These are phyloP conservation scores for Fusarium sulawesiense DNA, from an alignment of 2,329 filamentous ascomycete species.

Conservation along the genomic window DNA sequence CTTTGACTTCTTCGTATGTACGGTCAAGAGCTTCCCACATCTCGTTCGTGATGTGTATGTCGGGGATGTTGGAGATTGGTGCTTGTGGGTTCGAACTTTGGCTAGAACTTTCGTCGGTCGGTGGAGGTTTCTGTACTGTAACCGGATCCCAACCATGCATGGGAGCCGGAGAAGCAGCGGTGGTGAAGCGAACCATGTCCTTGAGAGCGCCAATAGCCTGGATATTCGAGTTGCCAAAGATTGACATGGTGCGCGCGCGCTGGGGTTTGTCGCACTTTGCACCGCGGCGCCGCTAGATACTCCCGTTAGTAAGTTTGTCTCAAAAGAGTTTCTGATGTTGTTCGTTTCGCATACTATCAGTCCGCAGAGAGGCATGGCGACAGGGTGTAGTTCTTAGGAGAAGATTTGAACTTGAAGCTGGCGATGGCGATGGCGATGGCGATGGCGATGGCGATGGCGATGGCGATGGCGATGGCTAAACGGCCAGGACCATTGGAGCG, in stretches of 20 bases:
- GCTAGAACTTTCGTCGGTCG: conserved; percentile 44
- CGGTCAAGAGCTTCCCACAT: conserved; percentile 61
- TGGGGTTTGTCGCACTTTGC: conserved; percentile 40
- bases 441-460: conserved; percentile 39
- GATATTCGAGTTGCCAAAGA: conserved; percentile 53
- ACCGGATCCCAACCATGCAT: conserved; percentile 37
- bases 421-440: conserved; percentile 35
- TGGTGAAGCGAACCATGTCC: conserved; percentile 50
- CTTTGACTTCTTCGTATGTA: conserved; percentile 61
- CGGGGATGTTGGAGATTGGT: conserved; percentile 43
- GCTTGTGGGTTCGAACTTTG: conserved; percentile 34
- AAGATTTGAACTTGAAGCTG: conserved; percentile 30
- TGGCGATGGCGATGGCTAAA: conserved; percentile 29
- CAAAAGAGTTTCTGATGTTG: neutral
- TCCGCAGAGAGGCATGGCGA: conserved; percentile 40
- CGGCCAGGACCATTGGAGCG: conserved; percentile 40
- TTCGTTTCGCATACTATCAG: conserved; percentile 34
- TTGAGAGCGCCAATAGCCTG: conserved; percentile 47
- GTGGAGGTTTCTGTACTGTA: conserved; percentile 31
- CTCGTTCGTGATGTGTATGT: conserved; percentile 59
- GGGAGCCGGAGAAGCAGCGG: conserved; percentile 47
- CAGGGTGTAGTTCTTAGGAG: conserved; percentile 11
- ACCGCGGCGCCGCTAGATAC: conserved; percentile 25
- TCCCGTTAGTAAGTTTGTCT: conserved; percentile 16
- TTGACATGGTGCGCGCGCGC: conserved; percentile 54